phyloP scores from a whole-genome alignment of 805 yeast species.

The Yamadazyma tumulicola region DNA sequence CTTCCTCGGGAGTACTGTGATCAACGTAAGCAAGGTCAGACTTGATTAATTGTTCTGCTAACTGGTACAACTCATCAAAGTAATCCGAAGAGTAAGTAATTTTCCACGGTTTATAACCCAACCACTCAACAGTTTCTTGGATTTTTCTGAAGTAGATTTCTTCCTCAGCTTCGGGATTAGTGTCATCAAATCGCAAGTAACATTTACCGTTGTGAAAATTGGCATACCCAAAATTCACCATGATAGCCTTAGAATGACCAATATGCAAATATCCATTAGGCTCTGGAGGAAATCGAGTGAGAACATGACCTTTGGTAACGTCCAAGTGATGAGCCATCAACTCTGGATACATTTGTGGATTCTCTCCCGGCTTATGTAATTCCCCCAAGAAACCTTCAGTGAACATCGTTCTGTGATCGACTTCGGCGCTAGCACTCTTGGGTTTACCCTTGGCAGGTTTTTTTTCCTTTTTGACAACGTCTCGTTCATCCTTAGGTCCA shows the following conservation, averaged over 20 bases:
- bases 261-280: constrained; percentile 97
- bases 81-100: constrained; percentile 95
- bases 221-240: constrained; percentile 98
- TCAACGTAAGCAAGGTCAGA: constrained; percentile 84
- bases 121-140: constrained; percentile 82
- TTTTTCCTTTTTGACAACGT: constrained; percentile 73
- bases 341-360: constrained; percentile 86
- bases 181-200: constrained; percentile 92
- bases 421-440: constrained; percentile 33
- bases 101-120: constrained; percentile 92
- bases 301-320: constrained; percentile 77
- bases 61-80: constrained; percentile 80
- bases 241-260: constrained; percentile 97
- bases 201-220: constrained; percentile 82
- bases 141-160: constrained; percentile 85
- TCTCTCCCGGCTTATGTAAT: constrained; percentile 91
- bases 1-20: constrained; percentile 89
- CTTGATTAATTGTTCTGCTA: constrained; percentile 79
- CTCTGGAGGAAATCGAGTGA: constrained; percentile 97
- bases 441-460: no score
- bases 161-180: constrained; percentile 98
- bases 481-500: constrained; percentile 97
- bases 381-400: constrained; percentile 94
- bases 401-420: constrained; percentile 68
- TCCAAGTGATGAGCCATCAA: constrained; percentile 76